These are phyloP conservation scores for Penicillium malachiteum DNA, from an alignment of 495 filamentous ascomycete species.

Conservation along the genomic window DNA sequence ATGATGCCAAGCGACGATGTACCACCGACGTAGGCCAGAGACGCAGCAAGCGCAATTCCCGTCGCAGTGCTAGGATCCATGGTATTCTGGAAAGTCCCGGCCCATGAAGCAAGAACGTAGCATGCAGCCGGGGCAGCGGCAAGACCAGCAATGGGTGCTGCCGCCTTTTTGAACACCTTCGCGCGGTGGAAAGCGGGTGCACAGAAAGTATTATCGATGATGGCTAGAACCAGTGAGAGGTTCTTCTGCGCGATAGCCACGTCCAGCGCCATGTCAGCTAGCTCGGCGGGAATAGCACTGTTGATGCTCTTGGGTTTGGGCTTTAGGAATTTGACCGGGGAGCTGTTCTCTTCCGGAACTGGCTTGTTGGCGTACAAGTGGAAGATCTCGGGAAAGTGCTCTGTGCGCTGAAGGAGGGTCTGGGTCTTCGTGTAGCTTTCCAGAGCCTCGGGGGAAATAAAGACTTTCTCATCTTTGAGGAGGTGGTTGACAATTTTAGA, in stretches of 20 bases:
- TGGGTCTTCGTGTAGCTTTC: constrained; percentile 70
- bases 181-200: constrained; percentile 67
- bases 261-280: constrained; percentile 69
- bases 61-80: constrained; percentile 71
- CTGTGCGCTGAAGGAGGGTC: constrained; percentile 63
- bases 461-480: constrained; percentile 71
- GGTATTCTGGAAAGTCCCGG: constrained; percentile 58
- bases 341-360: constrained; percentile 58
- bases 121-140: constrained; percentile 65
- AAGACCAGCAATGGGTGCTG: constrained; percentile 50
- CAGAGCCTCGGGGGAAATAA: constrained; percentile 73
- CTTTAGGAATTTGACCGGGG: constrained; percentile 56
- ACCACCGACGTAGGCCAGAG: constrained; percentile 75
- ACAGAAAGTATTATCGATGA: constrained; percentile 76
- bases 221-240: constrained; percentile 70
- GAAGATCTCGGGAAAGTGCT: constrained; percentile 76
- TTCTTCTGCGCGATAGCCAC: constrained; percentile 75
- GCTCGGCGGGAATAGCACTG: constrained; percentile 64
- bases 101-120: constrained; percentile 62
- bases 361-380: constrained; percentile 83
- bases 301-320: constrained; percentile 66
- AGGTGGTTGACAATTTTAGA: constrained; percentile 60
- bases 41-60: constrained; percentile 75
- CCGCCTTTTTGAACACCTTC: constrained; percentile 57
- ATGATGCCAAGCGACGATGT: constrained; percentile 79